Percentiles rank a stretch among this genome's conserved stretches.
Evolutionary conservation across 2,329 filamentous ascomycete species (phyloP).

Genomic region (Rutstroemia sp.): DNA sequence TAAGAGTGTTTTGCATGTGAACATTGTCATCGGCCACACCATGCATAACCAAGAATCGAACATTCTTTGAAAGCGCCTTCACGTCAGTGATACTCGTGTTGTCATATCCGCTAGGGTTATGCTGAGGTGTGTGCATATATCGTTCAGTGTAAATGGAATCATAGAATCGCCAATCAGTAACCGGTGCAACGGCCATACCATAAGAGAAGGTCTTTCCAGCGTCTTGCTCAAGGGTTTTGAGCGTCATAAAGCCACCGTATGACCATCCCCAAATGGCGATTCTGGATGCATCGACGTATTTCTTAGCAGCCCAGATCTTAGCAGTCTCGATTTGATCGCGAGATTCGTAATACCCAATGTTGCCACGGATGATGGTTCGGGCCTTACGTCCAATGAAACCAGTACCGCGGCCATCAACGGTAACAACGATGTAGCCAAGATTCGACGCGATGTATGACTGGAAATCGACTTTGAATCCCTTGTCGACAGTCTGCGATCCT

Average conservation of each 20-base stretch:
- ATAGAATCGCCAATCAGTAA: slow-evolving; percentile 98
- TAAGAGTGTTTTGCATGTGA: slow-evolving; percentile 90
- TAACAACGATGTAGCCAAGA: slow-evolving; percentile 89
- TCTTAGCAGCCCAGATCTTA: slow-evolving; percentile 71
- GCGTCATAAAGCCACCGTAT: slow-evolving; percentile 88
- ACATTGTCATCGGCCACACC: slow-evolving; percentile 97
- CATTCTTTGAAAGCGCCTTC: slow-evolving; percentile 63
- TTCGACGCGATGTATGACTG: slow-evolving; percentile 80
- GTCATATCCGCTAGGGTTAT: slow-evolving; percentile 72
- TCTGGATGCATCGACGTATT: slow-evolving; percentile 73
- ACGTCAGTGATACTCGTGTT: slow-evolving; percentile 68
- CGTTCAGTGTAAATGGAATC: slow-evolving; percentile 91
- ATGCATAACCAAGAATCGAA: slow-evolving; percentile 92
- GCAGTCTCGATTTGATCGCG: slow-evolving; percentile 87
- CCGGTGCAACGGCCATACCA: slow-evolving; percentile 95
- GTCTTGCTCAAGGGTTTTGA: slow-evolving; percentile 91
- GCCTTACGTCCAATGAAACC: slow-evolving; percentile 82
- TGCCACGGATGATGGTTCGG: slow-evolving; percentile 72
- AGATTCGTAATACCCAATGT: slow-evolving; percentile 79
- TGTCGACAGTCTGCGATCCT: slow-evolving; percentile 80
- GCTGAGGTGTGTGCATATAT: slow-evolving; percentile 92
- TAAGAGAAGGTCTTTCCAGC: slow-evolving; percentile 87
- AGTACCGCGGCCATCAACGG: slow-evolving; percentile 87
- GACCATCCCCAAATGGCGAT: slow-evolving; percentile 99
- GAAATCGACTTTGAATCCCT: slow-evolving; percentile 78